Conservation (phyloP, 768 basidiomycete genomes). For the Lyophyllum decastes region DNA sequence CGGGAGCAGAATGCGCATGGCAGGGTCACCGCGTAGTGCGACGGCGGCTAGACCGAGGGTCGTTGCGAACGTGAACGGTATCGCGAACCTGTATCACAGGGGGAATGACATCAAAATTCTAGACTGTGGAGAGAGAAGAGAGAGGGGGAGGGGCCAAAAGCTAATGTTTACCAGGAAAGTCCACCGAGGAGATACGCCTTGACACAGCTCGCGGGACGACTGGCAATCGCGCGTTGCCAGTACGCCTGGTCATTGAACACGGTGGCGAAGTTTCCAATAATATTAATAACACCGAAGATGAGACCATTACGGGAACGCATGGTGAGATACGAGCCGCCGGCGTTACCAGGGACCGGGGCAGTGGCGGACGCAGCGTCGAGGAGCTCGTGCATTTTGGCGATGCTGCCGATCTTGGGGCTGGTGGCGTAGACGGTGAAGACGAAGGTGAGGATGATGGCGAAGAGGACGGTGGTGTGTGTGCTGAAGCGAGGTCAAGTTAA, state of each 20-base stretch:
- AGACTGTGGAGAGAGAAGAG: background rate
- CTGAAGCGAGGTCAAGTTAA: constrained; percentile 35
- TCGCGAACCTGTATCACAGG: constrained; percentile 60
- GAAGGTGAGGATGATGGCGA: constrained; percentile 78
- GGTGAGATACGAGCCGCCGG: constrained; percentile 82
- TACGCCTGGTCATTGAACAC: constrained; percentile 73
- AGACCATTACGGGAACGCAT: constrained; percentile 77
- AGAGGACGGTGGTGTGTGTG: constrained; percentile 85
- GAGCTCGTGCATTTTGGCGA: constrained; percentile 75
- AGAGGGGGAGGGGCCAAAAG: background rate
- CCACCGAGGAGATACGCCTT: constrained; percentile 92
- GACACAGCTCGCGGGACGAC: constrained; percentile 79
- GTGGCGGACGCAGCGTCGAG: constrained; percentile 56
- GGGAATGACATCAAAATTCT: background rate
- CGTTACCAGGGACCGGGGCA: constrained; percentile 78
- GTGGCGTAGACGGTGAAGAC: constrained; percentile 84
- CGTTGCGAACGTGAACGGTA: constrained; percentile 85
- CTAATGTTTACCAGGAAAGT: constrained; percentile 78
- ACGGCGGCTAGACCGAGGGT: constrained; percentile 88
- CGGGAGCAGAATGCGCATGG: constrained; percentile 48
- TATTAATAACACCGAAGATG: constrained; percentile 86
- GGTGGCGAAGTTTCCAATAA: constrained; percentile 78
- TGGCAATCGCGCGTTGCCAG: constrained; percentile 92
- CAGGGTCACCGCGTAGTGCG: constrained; percentile 65
- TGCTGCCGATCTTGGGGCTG: constrained; percentile 77